phyloP scores from a whole-genome alignment of 768 basidiomycete species.

The Lentinula sp. region DNA sequence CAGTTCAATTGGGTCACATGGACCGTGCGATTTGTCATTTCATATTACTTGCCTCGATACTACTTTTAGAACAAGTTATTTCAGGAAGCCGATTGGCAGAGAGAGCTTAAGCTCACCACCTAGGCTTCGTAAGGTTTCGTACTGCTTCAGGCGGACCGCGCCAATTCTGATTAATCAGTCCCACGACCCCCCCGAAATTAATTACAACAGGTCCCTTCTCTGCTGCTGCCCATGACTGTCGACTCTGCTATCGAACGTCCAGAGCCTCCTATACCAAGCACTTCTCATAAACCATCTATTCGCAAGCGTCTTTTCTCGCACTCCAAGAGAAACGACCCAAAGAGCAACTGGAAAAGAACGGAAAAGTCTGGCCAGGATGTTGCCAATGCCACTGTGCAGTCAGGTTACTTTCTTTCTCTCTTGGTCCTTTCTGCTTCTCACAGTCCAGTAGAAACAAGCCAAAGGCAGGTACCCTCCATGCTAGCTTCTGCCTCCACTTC shows the following conservation, averaged over 20 bases:
- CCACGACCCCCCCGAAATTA: neutral
- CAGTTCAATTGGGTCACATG: neutral
- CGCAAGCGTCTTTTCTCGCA: constrained; percentile 27
- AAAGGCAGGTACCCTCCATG: constrained; percentile 8
- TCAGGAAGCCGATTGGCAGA: no score
- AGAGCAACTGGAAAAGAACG: neutral
- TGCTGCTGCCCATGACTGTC: neutral
- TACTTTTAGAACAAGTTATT: no score
- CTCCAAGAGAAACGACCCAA: constrained; percentile 12
- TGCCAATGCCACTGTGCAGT: constrained; percentile 15
- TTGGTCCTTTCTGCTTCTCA: neutral
- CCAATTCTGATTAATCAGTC: neutral
- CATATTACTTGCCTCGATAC: neutral
- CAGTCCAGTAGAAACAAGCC: neutral
- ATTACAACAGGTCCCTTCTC: neutral
- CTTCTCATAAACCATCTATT: constrained; percentile 21
- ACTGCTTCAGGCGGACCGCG: no score
- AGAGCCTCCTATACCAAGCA: constrained; percentile 6
- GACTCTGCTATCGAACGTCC: constrained; percentile 6
- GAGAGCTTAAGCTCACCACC: no score
- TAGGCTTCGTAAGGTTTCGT: no score
- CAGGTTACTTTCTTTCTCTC: neutral
- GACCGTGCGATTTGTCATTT: neutral
- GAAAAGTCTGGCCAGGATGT: constrained; percentile 11
- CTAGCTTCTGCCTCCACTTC: constrained; percentile 13